Percentiles rank a stretch among this genome's conserved stretches.
These are phyloP conservation scores for Solanum lignicaule DNA, from an alignment of 257 asterid genomes.

Conservation along the genomic window DNA sequence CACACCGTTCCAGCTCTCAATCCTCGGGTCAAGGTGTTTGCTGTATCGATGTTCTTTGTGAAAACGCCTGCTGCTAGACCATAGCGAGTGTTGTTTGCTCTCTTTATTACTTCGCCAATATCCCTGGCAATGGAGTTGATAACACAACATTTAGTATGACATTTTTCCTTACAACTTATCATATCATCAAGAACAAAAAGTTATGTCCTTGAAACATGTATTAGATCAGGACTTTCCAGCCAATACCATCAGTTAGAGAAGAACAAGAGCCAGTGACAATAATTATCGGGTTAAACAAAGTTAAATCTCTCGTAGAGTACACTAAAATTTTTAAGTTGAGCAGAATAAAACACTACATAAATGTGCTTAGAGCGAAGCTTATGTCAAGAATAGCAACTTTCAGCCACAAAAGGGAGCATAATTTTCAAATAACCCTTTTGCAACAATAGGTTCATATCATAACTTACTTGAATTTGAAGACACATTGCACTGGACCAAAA, in stretches of 20 bases:
- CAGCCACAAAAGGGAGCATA: neutral
- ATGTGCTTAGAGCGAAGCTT: neutral
- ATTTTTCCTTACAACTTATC: neutral
- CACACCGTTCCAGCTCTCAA: constrained; percentile 62
- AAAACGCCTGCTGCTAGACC: constrained; percentile 86
- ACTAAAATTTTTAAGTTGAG: neutral
- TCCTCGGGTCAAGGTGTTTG: constrained; percentile 60
- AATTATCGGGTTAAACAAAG: neutral
- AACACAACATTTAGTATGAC: neutral
- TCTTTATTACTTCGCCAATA: constrained; percentile 46
- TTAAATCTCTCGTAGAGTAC: neutral
- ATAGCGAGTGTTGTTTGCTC: constrained; percentile 54
- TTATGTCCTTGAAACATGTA: neutral
- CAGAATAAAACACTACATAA: neutral
- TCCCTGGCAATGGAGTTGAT: constrained; percentile 23
- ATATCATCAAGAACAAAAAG: neutral
- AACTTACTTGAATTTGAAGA: constrained; percentile 70
- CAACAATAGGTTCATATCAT: neutral
- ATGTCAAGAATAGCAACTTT: neutral
- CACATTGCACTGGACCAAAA: constrained; percentile 72
- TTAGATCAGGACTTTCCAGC: neutral
- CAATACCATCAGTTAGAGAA: neutral
- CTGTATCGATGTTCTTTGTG: constrained; percentile 45
- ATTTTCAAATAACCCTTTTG: neutral
- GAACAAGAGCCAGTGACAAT: neutral